A percentile compares a stretch with the other conserved stretches of the same genome.
phyloP scores from a whole-genome alignment of 1,139 yeast species.

The Kodamaea plutei region DNA sequence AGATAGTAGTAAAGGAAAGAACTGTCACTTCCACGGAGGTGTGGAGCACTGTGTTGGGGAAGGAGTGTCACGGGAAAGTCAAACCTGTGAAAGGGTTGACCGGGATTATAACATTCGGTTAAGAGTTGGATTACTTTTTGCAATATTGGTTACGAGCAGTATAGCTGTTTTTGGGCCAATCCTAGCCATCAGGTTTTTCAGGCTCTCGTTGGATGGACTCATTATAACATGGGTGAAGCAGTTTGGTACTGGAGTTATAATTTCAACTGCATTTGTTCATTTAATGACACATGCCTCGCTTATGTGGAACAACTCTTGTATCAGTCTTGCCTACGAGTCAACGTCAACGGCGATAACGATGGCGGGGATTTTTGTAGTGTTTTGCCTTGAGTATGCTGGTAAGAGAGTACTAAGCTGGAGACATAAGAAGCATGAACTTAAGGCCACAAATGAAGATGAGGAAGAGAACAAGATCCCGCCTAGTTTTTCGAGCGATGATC shows the following conservation, averaged over 20 bases:
- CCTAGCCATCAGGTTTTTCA: slow-evolving; percentile 15
- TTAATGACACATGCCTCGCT: slow-evolving; percentile 18
- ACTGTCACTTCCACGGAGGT: slow-evolving; percentile 39
- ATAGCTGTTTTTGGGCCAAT: slow-evolving; percentile 27
- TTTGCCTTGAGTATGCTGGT: slow-evolving; percentile 21
- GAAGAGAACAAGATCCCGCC: not conserved
- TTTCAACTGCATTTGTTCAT: slow-evolving; percentile 28
- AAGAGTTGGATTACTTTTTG: slow-evolving; percentile 29
- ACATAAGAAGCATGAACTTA: slow-evolving; percentile 1
- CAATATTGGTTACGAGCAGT: slow-evolving; percentile 26
- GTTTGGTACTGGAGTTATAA: slow-evolving; percentile 25
- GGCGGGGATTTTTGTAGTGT: slow-evolving; percentile 31
- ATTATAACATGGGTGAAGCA: slow-evolving; percentile 11
- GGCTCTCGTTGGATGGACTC: slow-evolving; percentile 19
- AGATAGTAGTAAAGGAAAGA: slow-evolving; percentile 11
- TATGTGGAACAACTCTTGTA: slow-evolving; percentile 26
- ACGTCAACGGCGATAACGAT: slow-evolving; percentile 15
- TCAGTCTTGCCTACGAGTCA: slow-evolving; percentile 11
- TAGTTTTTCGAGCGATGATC: not conserved
- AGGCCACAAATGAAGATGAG: not conserved
- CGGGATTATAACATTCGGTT: slow-evolving; percentile 26
- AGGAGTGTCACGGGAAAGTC: slow-evolving; percentile 1
- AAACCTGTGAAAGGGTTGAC: slow-evolving; percentile 17
- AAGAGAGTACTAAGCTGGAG: slow-evolving; percentile 4
- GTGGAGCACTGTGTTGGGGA: slow-evolving; percentile 33